These are phyloP conservation scores for Firmiana major DNA, from an alignment of 345 rosid genomes.

Conservation along the genomic window DNA sequence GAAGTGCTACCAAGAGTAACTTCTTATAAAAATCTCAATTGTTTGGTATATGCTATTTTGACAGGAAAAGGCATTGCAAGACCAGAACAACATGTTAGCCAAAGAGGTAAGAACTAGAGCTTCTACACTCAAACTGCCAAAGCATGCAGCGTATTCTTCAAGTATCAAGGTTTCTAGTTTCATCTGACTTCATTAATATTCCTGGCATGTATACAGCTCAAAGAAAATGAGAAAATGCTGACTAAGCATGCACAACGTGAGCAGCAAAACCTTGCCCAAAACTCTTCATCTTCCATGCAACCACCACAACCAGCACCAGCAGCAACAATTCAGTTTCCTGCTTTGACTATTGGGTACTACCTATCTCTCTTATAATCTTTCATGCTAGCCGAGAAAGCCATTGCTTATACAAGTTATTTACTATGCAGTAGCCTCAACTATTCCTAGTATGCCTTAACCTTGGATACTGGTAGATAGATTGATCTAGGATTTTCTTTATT, in stretches of 20 bases:
- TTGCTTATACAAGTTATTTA: not conserved
- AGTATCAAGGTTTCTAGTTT: not conserved
- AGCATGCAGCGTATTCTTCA: not conserved
- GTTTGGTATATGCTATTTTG: constrained; percentile 4
- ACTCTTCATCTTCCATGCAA: not conserved
- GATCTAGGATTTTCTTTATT: not conserved
- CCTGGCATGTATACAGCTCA: not conserved
- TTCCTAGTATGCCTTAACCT: not conserved
- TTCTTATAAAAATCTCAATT: not conserved
- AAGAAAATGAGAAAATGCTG: not conserved
- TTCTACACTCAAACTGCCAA: not conserved
- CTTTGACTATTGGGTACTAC: constrained; percentile 46
- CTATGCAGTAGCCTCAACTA: not conserved
- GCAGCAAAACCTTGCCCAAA: not conserved
- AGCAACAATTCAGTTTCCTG: constrained; percentile 21
- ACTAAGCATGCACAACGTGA: not conserved
- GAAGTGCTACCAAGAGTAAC: not conserved
- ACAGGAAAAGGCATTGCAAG: constrained; percentile 57
- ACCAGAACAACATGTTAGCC: constrained; percentile 50
- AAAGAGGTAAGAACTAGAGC: constrained; percentile 42
- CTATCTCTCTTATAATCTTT: not conserved
- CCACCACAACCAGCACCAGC: not conserved
- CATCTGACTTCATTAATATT: not conserved
- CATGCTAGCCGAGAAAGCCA: not conserved
- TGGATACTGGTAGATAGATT: not conserved